Evolutionary conservation across 2,329 filamentous ascomycete species (phyloP), one percentile per base, ranked within the genome.

Genomic region (Geoglossum cookeanum): DNA sequence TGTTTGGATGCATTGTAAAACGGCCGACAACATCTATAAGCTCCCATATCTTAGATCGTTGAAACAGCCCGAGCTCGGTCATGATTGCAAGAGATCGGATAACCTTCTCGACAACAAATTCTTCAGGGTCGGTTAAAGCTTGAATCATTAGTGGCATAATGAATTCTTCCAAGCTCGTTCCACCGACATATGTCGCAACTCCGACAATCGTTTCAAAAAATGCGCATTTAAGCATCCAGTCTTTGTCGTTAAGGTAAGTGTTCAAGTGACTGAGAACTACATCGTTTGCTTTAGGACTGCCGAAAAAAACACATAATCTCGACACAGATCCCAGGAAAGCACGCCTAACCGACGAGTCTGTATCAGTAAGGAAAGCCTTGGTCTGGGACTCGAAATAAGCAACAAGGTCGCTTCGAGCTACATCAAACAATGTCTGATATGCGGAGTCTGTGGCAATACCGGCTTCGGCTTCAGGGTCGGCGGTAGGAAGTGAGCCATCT

Each of bases 161-260:
- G 64, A 96, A 98, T 63, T 94, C 89, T 68, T 98, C 92, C 35
- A 98, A 72, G 62, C 84, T 94, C 37, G 83, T 86, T 59, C 86
- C 89, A 32, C 92, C 92, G 37, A 97, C 79, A 63, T 95, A 95
- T 0, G 87, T 81, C 3, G 90, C 87, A 61, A 98, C 90, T 3
- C 90, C 91, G 15, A 97, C 87, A 30, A 97, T 88, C 0, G 89
- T 87, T 65, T 95, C 90, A 65, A 98, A 96, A 67, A 97, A 97
- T 2, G 91, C 89, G 64, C 89, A 96, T 68, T 95, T 96, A 35
- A 98, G 73, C 68, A 88, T 88, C 92, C 92, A 98, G 67, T 98
- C 90, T 47, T 85, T 81, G 64, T 97, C 92, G 63, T 98, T 98
- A 7, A 98, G 72, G 64, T 98, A 98, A 0, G 92, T 98, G 66